Base-by-base conservation (phyloP, 1,284 basidiomycete species). In the Boletellus dicymbophilus region DNA sequence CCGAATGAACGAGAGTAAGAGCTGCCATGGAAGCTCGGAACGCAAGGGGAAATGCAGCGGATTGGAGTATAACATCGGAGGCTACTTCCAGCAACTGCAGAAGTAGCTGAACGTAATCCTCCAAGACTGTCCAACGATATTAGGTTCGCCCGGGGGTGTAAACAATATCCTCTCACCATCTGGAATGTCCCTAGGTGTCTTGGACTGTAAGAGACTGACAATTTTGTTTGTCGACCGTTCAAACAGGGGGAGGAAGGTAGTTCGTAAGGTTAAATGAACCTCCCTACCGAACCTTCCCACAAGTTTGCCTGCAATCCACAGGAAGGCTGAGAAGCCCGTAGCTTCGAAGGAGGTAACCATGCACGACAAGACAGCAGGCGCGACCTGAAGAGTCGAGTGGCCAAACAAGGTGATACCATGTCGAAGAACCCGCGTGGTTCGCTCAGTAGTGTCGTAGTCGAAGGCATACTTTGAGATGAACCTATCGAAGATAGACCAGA, bases 251-350 rank as follows among this genome's bases (percentile, higher is more conserved):
- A 77, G 74, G 57, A 91, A 81, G 6, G 85, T 73, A 12, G 68
- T 72, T 27, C 79, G 81, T 22, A 91, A 65, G 31, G 65, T 58
- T 10, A 72, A 59, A 58, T 82, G 74, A 43, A 81, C 77, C 57
- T 85, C 79, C 48, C 84, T 75, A 30, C 88, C 90, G 65, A 91
- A 95, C 56, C 81, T 78, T 30, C 77, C 75, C 13, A 93, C 78
- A 21, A 90, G 72, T 69, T 97, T 97, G 42, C 93, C 90, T 16
- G 86, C 84, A 55, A 99, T 94, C 97, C 97, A 99, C 13, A 98
- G 70, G 70, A 94, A 98, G 58, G 91, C 89, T 1, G 95, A 83
- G 61, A 87, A 87, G 0, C 91, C 92, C 1, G 92, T 93, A 16
- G 77, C 71, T 57, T 93, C 89, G 62, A 98, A 99, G 13, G 81